phyloP scores from a whole-genome alignment of 305 asterid genomes.

The Plantago coronopus region DNA sequence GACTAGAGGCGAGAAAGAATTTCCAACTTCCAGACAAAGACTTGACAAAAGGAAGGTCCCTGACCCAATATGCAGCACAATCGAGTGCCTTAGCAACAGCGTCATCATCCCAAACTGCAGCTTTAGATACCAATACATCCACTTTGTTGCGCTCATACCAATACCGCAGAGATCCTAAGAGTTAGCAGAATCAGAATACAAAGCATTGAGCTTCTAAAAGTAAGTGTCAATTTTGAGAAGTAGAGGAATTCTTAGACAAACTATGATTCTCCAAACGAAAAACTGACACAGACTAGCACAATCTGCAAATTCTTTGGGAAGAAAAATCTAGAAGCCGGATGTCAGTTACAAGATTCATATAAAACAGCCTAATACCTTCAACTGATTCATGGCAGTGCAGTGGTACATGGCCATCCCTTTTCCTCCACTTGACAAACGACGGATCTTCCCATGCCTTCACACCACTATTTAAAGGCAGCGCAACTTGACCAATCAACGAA shows the following conservation, averaged over 20 bases:
- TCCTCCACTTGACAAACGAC: conserved; percentile 85
- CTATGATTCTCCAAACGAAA: not conserved
- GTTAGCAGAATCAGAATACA: conserved; percentile 21
- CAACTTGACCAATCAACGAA: conserved; percentile 60
- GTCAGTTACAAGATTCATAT: conserved; percentile 11
- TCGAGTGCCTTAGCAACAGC: conserved; percentile 76
- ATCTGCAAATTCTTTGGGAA: not conserved
- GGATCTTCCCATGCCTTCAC: conserved; percentile 93
- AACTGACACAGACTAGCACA: conserved; percentile 8
- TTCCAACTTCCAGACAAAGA: conserved; percentile 87
- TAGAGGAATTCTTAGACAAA: not conserved
- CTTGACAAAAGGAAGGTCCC: conserved; percentile 74
- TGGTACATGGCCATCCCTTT: conserved; percentile 89
- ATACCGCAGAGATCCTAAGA: conserved; percentile 75
- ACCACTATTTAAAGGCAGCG: conserved; percentile 52
- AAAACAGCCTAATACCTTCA: conserved; percentile 51
- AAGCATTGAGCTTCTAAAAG: conserved; percentile 12
- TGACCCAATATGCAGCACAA: conserved; percentile 84
- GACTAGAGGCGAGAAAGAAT: conserved; percentile 63
- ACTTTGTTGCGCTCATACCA: conserved; percentile 90
- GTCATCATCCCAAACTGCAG: conserved; percentile 84
- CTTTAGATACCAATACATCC: conserved; percentile 48
- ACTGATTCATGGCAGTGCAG: conserved; percentile 84
- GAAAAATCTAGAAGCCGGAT: not conserved
- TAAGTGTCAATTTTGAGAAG: conserved; percentile 1